Conservation (phyloP, 192 early-diverging fungal species). For the Coemansia sp. region DNA sequence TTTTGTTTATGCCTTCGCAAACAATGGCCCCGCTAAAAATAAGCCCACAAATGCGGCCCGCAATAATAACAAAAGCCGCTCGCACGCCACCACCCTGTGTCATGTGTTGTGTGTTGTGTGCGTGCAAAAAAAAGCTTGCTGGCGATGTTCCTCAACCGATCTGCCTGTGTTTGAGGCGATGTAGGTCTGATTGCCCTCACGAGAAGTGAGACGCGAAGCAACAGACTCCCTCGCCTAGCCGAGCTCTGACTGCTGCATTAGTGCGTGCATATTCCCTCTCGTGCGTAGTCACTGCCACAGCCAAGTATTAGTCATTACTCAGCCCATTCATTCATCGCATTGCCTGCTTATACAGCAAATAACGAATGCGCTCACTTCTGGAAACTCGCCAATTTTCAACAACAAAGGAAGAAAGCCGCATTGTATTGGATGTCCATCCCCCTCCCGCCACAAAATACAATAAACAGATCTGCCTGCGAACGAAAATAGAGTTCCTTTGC, state of each 20-base stretch:
- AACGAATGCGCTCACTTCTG: not conserved
- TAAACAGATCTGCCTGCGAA: not conserved
- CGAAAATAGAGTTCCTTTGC: not conserved
- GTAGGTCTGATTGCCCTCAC: not conserved
- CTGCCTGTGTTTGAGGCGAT: not conserved
- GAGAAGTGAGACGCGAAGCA: not conserved
- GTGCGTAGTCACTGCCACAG: not conserved
- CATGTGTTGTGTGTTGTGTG: not conserved
- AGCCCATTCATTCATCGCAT: not conserved
- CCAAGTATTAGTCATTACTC: not conserved
- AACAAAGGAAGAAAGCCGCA: not conserved
- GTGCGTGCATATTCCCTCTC: not conserved
- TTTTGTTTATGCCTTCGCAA: not conserved
- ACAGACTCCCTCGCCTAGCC: not conserved
- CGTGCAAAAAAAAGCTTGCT: not conserved
- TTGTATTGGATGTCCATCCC: not conserved
- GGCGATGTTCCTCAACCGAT: not conserved
- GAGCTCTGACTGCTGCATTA: not conserved
- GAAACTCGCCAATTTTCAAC: not conserved
- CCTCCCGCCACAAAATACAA: not conserved
- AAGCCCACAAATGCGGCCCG: not conserved
- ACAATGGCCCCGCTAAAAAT: constrained; percentile 3
- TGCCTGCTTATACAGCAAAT: not conserved
- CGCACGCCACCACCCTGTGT: not conserved
- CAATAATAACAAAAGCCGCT: constrained; percentile 7